These are phyloP conservation scores for Bipolaris oryzae DNA, from an alignment of 2,329 filamentous ascomycete species.

Conservation along the genomic window DNA sequence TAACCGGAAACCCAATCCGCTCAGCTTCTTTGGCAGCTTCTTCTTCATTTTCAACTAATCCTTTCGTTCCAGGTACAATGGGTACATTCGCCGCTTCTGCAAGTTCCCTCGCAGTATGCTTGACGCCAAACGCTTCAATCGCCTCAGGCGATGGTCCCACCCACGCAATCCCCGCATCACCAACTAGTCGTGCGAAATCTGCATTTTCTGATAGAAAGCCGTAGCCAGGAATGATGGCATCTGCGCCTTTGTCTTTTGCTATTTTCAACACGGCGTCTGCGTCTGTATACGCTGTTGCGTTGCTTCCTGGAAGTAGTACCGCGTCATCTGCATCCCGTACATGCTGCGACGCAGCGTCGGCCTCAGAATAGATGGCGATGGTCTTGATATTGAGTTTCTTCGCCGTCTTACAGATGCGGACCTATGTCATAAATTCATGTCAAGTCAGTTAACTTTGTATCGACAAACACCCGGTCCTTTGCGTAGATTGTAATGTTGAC, in stretches of 20 bases:
- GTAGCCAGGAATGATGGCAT: constrained; percentile 71
- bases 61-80: constrained; percentile 61
- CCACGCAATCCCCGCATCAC: constrained; percentile 62
- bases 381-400: constrained; percentile 58
- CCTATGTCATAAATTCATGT: constrained; percentile 25
- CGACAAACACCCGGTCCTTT: neutral
- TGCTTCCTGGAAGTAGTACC: constrained; percentile 56
- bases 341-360: constrained; percentile 62
- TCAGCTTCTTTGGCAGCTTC: constrained; percentile 52
- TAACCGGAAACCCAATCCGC: constrained; percentile 57
- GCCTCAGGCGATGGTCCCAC: constrained; percentile 62
- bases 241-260: constrained; percentile 56
- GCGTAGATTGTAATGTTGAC: neutral
- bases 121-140: constrained; percentile 64
- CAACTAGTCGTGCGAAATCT: constrained; percentile 62
- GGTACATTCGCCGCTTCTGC: constrained; percentile 60
- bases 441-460: constrained; percentile 22
- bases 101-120: constrained; percentile 62
- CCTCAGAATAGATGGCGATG: constrained; percentile 63
- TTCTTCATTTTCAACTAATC: constrained; percentile 51
- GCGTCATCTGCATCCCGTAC: constrained; percentile 61
- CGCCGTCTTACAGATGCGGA: constrained; percentile 59
- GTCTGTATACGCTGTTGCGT: constrained; percentile 58
- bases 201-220: constrained; percentile 70
- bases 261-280: constrained; percentile 57